Evolutionary conservation across 176 grass and related monocot species (phyloP).

Genomic region (Musa schizocarpa): DNA sequence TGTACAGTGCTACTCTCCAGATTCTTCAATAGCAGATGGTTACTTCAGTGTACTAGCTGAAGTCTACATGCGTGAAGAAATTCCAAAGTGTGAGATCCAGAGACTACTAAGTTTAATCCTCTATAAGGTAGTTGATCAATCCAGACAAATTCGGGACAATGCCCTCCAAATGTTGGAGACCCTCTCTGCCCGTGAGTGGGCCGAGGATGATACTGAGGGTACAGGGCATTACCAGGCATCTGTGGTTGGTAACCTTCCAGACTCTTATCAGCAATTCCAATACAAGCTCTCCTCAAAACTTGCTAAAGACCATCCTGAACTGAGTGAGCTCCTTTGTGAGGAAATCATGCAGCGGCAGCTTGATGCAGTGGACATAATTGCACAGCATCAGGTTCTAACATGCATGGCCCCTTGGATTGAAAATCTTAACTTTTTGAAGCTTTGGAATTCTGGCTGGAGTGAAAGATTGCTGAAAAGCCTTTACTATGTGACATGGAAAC

Average conservation of each 20-base stretch:
- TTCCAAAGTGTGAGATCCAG: constrained; percentile 90
- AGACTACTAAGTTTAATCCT: constrained; percentile 88
- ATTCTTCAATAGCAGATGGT: constrained; percentile 76
- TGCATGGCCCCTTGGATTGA: constrained; percentile 99
- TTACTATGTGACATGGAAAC: constrained; percentile 91
- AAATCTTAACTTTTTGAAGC: constrained; percentile 85
- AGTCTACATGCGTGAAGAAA: constrained; percentile 89
- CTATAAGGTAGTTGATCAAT: constrained; percentile 97
- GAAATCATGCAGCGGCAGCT: constrained; percentile 97
- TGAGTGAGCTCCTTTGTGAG: constrained; percentile 67
- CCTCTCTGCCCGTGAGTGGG: constrained; percentile 92
- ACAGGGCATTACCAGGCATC: constrained; percentile 81
- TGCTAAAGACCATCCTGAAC: constrained; percentile 84
- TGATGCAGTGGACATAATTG: constrained; percentile 93
- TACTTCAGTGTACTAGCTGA: constrained; percentile 93
- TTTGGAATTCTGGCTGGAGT: constrained; percentile 82
- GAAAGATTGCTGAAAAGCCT: constrained; percentile 85
- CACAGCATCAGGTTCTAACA: constrained; percentile 96
- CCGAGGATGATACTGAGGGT: constrained; percentile 79
- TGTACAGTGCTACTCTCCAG: constrained; percentile 76
- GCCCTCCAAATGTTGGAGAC: constrained; percentile 98
- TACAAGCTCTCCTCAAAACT: constrained; percentile 84
- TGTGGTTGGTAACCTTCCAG: constrained; percentile 94
- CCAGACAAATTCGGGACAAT: constrained; percentile 82
- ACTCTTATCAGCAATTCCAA: constrained; percentile 98